Base-by-base conservation (phyloP, 768 basidiomycete species). In the Austroboletus eburneus region DNA sequence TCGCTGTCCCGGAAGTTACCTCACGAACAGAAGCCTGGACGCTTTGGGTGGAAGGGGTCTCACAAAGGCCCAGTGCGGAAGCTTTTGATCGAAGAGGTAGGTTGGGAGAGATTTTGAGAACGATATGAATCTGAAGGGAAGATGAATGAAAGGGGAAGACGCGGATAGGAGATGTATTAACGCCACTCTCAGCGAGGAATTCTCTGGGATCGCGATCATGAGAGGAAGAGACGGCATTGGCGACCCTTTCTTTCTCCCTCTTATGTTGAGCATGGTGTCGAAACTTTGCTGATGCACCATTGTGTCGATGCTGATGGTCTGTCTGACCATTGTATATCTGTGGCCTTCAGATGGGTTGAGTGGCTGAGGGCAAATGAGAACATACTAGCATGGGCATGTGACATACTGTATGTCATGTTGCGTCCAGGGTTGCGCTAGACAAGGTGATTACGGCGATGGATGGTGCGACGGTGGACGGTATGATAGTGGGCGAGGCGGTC, bases 251-350 rank as follows among this genome's bases (percentile, higher is more conserved):
- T 57, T 74, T 73, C 43, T 88, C 82, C 21, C 85, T 81, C 60
- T 90, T 84, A 65, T 87, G 89, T 69, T 97, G 93, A 3, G 88
- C 86, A 65, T 97, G 91, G 49, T 86, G 83, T 55, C 92, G 72
- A 52, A 92, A 93, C 56, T 89, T 83, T 30, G 91, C 91, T n/a
- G n/a, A n/a, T n/a, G n/a, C n/a, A n/a, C n/a, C n/a, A n/a, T n/a
- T n/a, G n/a, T n/a, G n/a, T n/a, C n/a, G n/a, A n/a, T n/a, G n/a
- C n/a, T n/a, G n/a, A n/a, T n/a, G n/a, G n/a, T n/a, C n/a, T n/a
- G n/a, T n/a, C n/a, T n/a, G n/a, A n/a, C n/a, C n/a, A n/a, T n/a
- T n/a, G n/a, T n/a, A n/a, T n/a, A n/a, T n/a, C n/a, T n/a, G n/a
- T n/a, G n/a, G n/a, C n/a, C n/a, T n/a, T n/a, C n/a, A n/a, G n/a